These are phyloP conservation scores for Azolla pinnata DNA, from an alignment of 75 land plant genomes.

Conservation along the genomic window DNA sequence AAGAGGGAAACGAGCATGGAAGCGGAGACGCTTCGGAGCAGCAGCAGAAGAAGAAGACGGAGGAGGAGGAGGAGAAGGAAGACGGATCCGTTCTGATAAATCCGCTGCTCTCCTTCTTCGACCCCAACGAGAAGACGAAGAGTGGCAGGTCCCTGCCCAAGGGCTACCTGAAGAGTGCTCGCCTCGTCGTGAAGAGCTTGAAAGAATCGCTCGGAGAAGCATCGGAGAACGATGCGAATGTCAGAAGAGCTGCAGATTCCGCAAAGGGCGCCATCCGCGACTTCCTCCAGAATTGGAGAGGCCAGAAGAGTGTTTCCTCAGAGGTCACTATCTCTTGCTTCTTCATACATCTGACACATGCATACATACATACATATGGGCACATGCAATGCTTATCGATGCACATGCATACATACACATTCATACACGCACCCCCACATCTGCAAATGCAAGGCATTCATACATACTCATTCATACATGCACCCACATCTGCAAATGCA, in stretches of 20 bases:
- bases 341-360: neutral
- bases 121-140: conserved; percentile 74
- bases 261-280: conserved; percentile 83
- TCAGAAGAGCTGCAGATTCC: conserved; percentile 71
- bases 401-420: neutral
- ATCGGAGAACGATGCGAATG: conserved; percentile 49
- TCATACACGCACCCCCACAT: neutral
- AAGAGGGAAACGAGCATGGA: too few relatives aligned
- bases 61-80: too few relatives aligned
- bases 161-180: conserved; percentile 73
- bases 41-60: too few relatives aligned
- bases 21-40: too few relatives aligned
- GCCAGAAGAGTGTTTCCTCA: conserved; percentile 38
- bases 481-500: neutral
- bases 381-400: neutral
- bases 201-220: conserved; percentile 66
- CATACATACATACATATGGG: neutral
- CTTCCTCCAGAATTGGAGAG: conserved; percentile 65
- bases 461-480: neutral
- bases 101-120: conserved; percentile 55
- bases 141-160: conserved; percentile 79
- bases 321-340: conserved; percentile 36
- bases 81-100: too few relatives aligned
- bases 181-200: conserved; percentile 67
- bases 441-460: neutral